These are phyloP conservation scores for Monosporascus sp. DNA, from an alignment of 2,329 filamentous ascomycete species.

Conservation along the genomic window DNA sequence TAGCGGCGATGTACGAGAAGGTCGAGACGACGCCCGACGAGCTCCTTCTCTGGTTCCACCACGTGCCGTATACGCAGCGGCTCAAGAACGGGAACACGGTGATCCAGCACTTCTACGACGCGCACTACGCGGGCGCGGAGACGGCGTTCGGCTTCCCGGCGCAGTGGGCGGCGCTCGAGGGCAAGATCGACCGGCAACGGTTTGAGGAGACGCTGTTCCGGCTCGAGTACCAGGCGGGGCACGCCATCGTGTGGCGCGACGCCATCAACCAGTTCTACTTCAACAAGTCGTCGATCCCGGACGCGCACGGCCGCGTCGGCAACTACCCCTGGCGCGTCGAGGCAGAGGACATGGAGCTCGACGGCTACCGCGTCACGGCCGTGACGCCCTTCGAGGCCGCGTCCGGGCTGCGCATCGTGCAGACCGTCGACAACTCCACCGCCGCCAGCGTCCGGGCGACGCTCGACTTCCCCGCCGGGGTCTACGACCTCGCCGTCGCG, in stretches of 20 bases:
- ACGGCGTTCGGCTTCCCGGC: conserved; percentile 52
- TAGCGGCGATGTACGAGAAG: conserved; percentile 53
- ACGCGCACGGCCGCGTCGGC: conserved; percentile 49
- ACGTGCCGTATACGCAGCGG: conserved; percentile 60
- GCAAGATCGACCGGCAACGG: conserved; percentile 53
- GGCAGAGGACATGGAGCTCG: conserved; percentile 58
- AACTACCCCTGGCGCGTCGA: conserved; percentile 63
- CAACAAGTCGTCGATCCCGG: conserved; percentile 55
- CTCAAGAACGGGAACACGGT: conserved; percentile 58
- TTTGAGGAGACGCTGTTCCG: conserved; percentile 54
- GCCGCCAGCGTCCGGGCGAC: conserved; percentile 41
- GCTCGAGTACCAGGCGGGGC: conserved; percentile 61
- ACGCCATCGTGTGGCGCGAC: conserved; percentile 66
- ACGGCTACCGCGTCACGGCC: conserved; percentile 47
- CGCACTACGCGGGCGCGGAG: conserved; percentile 48
- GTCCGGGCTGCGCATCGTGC: conserved; percentile 48
- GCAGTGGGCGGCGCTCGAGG: conserved; percentile 49
- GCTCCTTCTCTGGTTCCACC: conserved; percentile 68
- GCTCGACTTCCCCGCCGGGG: conserved; percentile 44
- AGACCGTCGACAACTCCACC: conserved; percentile 48
- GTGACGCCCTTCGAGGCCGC: conserved; percentile 57
- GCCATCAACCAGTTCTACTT: conserved; percentile 59
- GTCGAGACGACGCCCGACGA: conserved; percentile 61
- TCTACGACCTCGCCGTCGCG: conserved; percentile 59
- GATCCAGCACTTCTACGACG: conserved; percentile 50